Conservation (phyloP, 31 red algal species). For the Endocladia muricata region DNA sequence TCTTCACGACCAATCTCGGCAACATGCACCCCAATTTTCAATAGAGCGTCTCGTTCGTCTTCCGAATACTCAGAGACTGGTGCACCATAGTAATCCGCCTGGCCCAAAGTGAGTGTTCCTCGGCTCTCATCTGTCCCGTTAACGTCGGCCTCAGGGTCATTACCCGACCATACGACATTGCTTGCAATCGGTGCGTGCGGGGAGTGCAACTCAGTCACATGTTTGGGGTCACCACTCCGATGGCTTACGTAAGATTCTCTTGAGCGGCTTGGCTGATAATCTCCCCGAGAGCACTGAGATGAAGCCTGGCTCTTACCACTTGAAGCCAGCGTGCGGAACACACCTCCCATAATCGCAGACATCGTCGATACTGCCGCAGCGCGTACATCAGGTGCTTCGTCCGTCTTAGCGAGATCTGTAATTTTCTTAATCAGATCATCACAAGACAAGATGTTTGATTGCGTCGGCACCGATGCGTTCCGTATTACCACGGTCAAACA, state of each 20-base stretch:
- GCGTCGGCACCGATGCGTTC: neutral
- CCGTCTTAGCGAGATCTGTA: conserved; percentile 10
- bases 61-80: neutral
- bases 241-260: neutral
- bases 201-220: neutral
- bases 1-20: conserved; percentile 29
- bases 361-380: conserved; percentile 32
- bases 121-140: neutral
- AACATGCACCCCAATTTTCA: conserved; percentile 29
- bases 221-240: too few species aligned
- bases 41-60: conserved; percentile 12
- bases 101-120: neutral
- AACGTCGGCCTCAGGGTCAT: neutral
- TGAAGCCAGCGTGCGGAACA: neutral
- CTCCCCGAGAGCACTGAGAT: neutral
- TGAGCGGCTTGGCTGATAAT: neutral
- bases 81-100: neutral
- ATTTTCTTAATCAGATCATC: conserved; percentile 7
- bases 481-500: conserved; percentile 43
- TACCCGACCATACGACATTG: neutral
- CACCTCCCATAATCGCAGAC: conserved; percentile 30
- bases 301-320: neutral
- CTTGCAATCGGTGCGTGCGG: neutral
- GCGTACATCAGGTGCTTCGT: conserved; percentile 46
- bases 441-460: conserved; percentile 12